These are phyloP conservation scores for Physcomitrellopsis africana DNA, from an alignment of 225 moss, liverwort and hornwort genomes.

Conservation along the genomic window DNA sequence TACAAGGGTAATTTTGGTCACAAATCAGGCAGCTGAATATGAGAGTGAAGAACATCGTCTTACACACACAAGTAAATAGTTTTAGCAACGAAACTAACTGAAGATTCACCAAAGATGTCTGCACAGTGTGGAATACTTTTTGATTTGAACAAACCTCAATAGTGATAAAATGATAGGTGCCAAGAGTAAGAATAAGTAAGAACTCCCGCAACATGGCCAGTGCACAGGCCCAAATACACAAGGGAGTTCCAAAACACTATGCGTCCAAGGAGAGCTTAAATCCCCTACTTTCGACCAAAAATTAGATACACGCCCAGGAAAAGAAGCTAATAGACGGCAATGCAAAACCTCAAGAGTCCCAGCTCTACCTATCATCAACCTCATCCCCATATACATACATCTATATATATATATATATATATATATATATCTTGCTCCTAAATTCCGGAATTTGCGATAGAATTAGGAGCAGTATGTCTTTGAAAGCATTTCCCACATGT, in stretches of 20 bases:
- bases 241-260: background rate
- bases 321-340: constrained; percentile 33
- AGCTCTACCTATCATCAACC: constrained; percentile 40
- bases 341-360: constrained; percentile 32
- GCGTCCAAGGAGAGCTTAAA: constrained; percentile 22
- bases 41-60: too few species aligned
- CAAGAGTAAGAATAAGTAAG: constrained; percentile 7
- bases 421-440: constrained; percentile 34
- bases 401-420: constrained; percentile 19
- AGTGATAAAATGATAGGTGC: background rate
- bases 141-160: background rate
- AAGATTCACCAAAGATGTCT: too few species aligned
- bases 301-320: constrained; percentile 37
- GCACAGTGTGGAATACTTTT: background rate
- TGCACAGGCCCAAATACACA: background rate
- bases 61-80: too few species aligned
- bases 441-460: constrained; percentile 25
- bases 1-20: too few species aligned
- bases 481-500: constrained; percentile 33
- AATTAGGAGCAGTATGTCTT: constrained; percentile 43
- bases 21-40: too few species aligned
- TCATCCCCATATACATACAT: constrained; percentile 16
- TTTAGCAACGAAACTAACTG: too few species aligned
- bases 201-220: constrained; percentile 7
- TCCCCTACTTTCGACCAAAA: constrained; percentile 32